Base-by-base conservation (phyloP, 202 grass and related monocot genomes). In the Schoenoplectus triqueter region DNA sequence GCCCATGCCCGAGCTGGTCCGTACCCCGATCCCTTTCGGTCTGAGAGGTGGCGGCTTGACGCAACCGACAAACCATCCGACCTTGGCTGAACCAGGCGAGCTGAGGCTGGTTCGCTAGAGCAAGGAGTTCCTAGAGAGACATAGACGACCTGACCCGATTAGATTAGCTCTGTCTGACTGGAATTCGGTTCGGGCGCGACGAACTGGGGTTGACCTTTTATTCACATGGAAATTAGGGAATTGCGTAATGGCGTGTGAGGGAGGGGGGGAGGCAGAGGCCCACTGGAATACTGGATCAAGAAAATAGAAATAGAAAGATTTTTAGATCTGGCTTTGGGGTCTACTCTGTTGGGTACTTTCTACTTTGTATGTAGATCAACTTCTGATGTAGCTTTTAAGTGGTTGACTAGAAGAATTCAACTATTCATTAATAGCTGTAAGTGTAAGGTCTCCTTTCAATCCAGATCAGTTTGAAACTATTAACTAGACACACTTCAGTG, bases 1-100 rank as follows among this genome's bases (percentile, higher is more conserved):
- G 88, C 86, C 2, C 92, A 92, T n/a, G 69, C 83, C 11, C 46
- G 20, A 72, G 85, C 85, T 54, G 81, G 50, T 40, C 41, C 48
- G 2, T 17, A 65, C 1, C 57, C 56, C 22, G 62, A 72, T 51
- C 83, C 83, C 13, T 73, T 74, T 40, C 69, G 41, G 54, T 49
- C 51, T 11, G 75, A 62, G 31, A 5, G 57, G 8, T 64, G 65
- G 86, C 69, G 71, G 55, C n/a, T 20, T 61, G 47, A 66, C 60
- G 17, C 64, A 31, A 31, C 31, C 31, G 31, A 31, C 31, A 31
- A 31, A 31, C 31, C 31, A 1, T 5, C 39, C 11, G 66, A 42
- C 11, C 39, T 69, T 39, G 13, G 39, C 11, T 4, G 39, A 41
- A 42, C 65, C 65, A 10, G 65, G 65, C 41, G 31, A 69, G 10